These are phyloP conservation scores for Xenoacremonium recifei DNA, from an alignment of 2,329 filamentous ascomycete genomes.

Conservation along the genomic window DNA sequence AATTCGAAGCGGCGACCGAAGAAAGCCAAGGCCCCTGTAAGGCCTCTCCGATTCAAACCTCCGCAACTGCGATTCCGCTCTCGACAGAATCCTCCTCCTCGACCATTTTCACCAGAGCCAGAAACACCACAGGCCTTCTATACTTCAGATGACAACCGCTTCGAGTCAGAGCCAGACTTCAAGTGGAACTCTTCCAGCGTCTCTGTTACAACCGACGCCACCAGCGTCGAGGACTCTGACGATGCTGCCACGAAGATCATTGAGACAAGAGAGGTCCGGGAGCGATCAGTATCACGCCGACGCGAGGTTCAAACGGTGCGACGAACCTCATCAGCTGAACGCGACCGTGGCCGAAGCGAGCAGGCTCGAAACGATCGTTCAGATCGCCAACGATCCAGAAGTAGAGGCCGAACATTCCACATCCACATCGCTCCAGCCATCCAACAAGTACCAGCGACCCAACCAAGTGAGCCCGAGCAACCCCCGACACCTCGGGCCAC, in stretches of 20 bases:
- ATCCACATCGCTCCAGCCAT: constrained; percentile 26
- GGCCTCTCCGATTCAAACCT: constrained; percentile 22
- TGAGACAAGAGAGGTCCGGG: constrained; percentile 18
- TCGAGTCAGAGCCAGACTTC: constrained; percentile 23
- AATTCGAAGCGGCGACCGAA: constrained; percentile 1
- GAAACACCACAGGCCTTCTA: constrained; percentile 17
- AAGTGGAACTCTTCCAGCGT: constrained; percentile 21
- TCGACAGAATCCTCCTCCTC: constrained; percentile 11
- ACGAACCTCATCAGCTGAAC: constrained; percentile 9
- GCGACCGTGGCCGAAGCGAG: constrained; percentile 7
- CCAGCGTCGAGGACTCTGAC: constrained; percentile 25
- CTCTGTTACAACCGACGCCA: constrained; percentile 21
- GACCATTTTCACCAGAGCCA: constrained; percentile 16
- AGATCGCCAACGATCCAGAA: constrained; percentile 20
- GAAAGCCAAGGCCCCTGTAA: constrained; percentile 7
- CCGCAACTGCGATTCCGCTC: constrained; percentile 24
- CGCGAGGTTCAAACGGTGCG: constrained; percentile 12
- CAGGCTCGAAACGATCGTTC: constrained; percentile 10
- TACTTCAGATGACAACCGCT: constrained; percentile 22
- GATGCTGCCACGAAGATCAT: constrained; percentile 13
- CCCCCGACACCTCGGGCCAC: neutral
- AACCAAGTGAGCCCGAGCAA: neutral
- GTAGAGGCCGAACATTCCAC: constrained; percentile 26
- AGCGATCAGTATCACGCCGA: constrained; percentile 17
- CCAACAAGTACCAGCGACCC: constrained; percentile 8